Evolutionary conservation across 495 filamentous ascomycete species (phyloP).

Genomic region (Cladorrhinum samala): DNA sequence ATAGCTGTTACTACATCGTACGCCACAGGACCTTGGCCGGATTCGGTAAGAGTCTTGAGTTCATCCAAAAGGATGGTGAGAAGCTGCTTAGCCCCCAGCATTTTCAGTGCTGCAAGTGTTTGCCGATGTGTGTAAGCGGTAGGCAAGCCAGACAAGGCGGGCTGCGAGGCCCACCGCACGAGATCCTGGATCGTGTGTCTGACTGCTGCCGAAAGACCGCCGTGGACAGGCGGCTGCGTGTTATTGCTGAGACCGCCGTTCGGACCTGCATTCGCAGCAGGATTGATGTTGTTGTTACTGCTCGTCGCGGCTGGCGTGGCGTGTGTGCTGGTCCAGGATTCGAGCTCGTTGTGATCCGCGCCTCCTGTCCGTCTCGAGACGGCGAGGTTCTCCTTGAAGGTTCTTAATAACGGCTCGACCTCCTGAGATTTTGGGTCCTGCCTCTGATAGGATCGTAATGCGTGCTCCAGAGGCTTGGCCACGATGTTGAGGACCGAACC

Average conservation of each 20-base stretch:
- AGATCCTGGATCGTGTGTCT: conserved; percentile 62
- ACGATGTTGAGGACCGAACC: conserved; percentile 76
- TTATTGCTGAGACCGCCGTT: conserved; percentile 19
- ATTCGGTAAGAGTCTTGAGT: conserved; percentile 45
- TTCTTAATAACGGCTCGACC: conserved; percentile 63
- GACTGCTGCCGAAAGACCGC: conserved; percentile 57
- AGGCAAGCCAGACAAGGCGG: conserved; percentile 57
- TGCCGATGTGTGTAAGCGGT: conserved; percentile 76
- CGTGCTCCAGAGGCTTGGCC: conserved; percentile 67
- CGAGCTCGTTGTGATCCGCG: conserved; percentile 65
- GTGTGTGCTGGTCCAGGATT: conserved; percentile 57
- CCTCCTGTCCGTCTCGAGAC: conserved; percentile 58
- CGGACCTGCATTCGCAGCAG: background rate
- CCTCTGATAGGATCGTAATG: conserved; percentile 65
- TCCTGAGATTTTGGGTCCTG: conserved; percentile 61
- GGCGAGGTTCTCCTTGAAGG: conserved; percentile 62
- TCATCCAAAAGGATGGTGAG: conserved; percentile 63
- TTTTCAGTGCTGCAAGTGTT: conserved; percentile 56
- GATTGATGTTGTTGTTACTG: conserved; percentile 1
- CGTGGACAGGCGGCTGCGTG: conserved; percentile 21
- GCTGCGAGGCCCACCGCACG: conserved; percentile 64
- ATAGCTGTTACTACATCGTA: conserved; percentile 71
- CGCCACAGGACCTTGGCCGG: conserved; percentile 53
- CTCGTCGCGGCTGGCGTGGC: too few relatives aligned
- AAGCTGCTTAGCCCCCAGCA: conserved; percentile 62